Conservation (phyloP, 345 rosid species). For the Hibiscus syriacus region DNA sequence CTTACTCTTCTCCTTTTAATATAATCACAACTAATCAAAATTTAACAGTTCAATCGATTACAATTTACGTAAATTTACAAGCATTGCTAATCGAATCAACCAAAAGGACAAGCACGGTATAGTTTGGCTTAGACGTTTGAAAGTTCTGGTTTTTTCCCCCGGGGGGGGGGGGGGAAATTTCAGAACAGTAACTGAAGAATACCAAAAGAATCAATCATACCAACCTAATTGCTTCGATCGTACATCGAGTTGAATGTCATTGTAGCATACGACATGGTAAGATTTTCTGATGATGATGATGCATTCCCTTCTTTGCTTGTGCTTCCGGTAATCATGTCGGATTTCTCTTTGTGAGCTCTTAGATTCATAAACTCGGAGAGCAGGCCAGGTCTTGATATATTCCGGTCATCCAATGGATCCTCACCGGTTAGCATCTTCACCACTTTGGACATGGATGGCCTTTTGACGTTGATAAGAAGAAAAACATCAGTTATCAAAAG, state of each 20-base stretch:
- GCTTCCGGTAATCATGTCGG: conserved; percentile 1
- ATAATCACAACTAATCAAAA: no score
- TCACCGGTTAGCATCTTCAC: conserved; percentile 45
- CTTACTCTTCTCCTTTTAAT: no score
- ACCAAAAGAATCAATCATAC: background rate
- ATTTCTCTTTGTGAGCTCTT: conserved; percentile 9
- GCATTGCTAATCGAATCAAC: background rate
- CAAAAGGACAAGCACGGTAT: background rate
- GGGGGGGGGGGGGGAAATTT: background rate
- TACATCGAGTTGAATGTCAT: conserved; percentile 60
- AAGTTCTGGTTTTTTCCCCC: no score
- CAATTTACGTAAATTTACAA: background rate
- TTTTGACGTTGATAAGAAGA: no score
- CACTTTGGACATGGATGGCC: conserved; percentile 46
- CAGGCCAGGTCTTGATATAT: conserved; percentile 35
- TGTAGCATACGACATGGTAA: conserved; percentile 35
- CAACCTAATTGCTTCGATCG: conserved; percentile 30
- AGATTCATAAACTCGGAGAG: conserved; percentile 34
- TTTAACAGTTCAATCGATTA: no score
- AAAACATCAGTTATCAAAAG: no score
- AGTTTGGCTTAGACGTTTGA: background rate
- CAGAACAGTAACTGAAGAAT: background rate
- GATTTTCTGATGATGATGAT: conserved; percentile 28
- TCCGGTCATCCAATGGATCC: conserved; percentile 22
- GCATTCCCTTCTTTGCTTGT: conserved; percentile 10